Evolutionary conservation across 148 eudicot species (phyloP), one percentile per base, ranked within the genome.

Genomic region (Diospyros kaki): DNA sequence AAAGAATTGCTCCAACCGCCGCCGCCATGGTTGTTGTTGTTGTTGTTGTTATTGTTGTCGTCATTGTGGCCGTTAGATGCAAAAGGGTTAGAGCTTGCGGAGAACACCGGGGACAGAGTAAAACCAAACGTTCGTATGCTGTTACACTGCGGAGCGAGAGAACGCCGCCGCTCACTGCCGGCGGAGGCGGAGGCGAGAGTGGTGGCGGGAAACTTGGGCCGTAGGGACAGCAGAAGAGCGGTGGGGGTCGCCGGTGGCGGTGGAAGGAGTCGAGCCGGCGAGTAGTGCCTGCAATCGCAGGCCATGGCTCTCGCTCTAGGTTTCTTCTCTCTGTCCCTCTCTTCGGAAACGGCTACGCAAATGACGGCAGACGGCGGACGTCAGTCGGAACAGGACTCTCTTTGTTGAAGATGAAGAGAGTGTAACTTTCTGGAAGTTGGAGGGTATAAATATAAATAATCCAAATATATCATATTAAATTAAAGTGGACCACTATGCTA

Each of bases 11-110:
- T 69, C 72, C 75, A 71, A 58, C 72, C 80, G 66, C 81, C 71
- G 61, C 78, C 88, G 13, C 84, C 68, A 5, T 73, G 58, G 40
- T 77, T 82, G 61, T 77, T 77, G 9, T 69, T 71, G 15, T 65
- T 67, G 63, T 69, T 76, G 62, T 58, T 54, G 77, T 74, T 64
- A 73, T 69, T 38, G 58, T 68, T 4, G 43, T 72, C 54, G 52
- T 69, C 70, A 61, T 69, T 68, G 41, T 64, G n/a, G 70, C 52
- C 3, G 76, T 39, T 41, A 64, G 64, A 2, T 11, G 45, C 2
- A 11, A 48, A 50, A 10, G 53, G 28, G 9, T 15, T 73, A 73
- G 60, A 69, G 61, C 52, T 64, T 64, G 9, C 40, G n/a, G 64
- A 15, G 51, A 15, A 50, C 14, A 3, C 1, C 4, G 64, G 38